A percentile compares a stretch with the other conserved stretches of the same genome.
Conservation (phyloP, 805 yeast genomes). For the Wickerhamiella spandovensis region DNA sequence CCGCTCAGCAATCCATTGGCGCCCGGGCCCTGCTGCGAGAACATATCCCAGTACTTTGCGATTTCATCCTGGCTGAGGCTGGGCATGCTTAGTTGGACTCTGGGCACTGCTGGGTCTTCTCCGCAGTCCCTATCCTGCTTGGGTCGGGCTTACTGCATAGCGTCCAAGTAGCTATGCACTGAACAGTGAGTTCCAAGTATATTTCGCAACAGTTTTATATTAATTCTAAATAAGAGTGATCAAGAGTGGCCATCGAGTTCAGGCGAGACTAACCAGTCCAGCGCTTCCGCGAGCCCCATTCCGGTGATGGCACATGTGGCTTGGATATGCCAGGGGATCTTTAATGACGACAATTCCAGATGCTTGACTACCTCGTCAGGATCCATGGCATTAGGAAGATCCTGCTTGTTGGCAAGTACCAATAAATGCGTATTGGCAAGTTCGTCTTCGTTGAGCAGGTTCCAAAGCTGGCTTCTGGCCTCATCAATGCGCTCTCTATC, state of each 20-base stretch:
- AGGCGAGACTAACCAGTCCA: slow-evolving; percentile 91
- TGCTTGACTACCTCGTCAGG: slow-evolving; percentile 97
- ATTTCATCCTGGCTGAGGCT: slow-evolving; percentile 65
- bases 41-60: slow-evolving; percentile 95
- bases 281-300: slow-evolving; percentile 95
- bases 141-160: background rate
- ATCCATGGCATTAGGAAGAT: slow-evolving; percentile 96
- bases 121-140: no score
- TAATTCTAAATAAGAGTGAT: no score
- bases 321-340: slow-evolving; percentile 99
- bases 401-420: slow-evolving; percentile 97
- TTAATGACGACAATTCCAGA: slow-evolving; percentile 88
- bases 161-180: background rate
- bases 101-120: no score
- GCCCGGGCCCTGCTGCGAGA: slow-evolving; percentile 74
- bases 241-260: no score
- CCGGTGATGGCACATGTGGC: slow-evolving; percentile 99
- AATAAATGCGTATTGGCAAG: slow-evolving; percentile 89
- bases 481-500: slow-evolving; percentile 96
- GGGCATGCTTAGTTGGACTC: slow-evolving; percentile 7
- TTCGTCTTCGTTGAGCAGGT: slow-evolving; percentile 97
- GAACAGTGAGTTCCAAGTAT: no score
- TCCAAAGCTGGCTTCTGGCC: slow-evolving; percentile 95
- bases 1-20: slow-evolving; percentile 67
- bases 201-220: no score